Evolutionary conservation across 2,329 filamentous ascomycete species (phyloP).

Genomic region (Pseudomassariella vexata): DNA sequence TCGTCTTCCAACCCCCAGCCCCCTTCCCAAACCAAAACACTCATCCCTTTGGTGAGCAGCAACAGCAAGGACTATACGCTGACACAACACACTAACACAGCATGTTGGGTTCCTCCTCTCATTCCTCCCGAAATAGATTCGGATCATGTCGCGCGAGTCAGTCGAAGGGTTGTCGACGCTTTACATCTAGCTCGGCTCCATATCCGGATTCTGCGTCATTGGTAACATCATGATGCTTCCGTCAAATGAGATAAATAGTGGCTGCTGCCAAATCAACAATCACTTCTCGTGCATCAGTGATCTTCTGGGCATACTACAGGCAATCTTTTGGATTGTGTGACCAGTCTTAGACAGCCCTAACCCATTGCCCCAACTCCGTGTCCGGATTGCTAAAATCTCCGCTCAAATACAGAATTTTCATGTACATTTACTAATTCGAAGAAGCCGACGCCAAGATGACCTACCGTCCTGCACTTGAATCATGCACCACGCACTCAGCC

Average conservation of each 20-base stretch:
- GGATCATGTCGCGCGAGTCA: constrained; percentile 4
- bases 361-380: no score
- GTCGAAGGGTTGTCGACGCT: constrained; percentile 5
- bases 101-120: constrained; percentile 5
- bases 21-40: no score
- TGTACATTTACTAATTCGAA: constrained; percentile 19
- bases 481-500: no score
- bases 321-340: constrained; percentile 15
- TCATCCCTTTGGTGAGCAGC: no score
- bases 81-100: no score
- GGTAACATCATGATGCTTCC: constrained; percentile 13
- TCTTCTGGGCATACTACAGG: constrained; percentile 14
- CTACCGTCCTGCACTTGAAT: no score
- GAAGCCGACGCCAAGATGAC: constrained; percentile 20
- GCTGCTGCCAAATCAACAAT: constrained; percentile 12
- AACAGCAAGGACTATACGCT: no score
- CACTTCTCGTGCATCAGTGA: constrained; percentile 14
- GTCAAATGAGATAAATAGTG: constrained; percentile 14
- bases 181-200: constrained; percentile 5
- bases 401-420: constrained; percentile 7
- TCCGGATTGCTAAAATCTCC: constrained; percentile 11
- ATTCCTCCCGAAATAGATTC: constrained; percentile 5
- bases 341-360: no score
- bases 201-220: constrained; percentile 5
- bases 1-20: no score